These are phyloP conservation scores for Gossypium anomalum DNA, from an alignment of 345 rosid genomes.

Conservation along the genomic window DNA sequence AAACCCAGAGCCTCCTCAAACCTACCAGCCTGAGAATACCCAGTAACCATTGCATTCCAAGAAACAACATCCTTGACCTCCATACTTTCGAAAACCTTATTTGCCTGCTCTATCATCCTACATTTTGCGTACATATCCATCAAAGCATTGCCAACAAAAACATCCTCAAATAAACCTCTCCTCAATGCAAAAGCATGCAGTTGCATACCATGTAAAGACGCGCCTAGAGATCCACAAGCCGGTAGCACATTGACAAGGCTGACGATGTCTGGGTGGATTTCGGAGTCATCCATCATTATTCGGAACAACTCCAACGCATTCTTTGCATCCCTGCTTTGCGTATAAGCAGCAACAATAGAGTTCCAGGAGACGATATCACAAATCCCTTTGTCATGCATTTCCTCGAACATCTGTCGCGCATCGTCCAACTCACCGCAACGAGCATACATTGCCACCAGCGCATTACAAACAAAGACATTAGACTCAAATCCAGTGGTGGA, in stretches of 20 bases:
- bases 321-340: slow-evolving; percentile 42
- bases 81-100: slow-evolving; percentile 52
- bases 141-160: slow-evolving; percentile 66
- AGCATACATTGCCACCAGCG: slow-evolving; percentile 57
- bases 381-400: slow-evolving; percentile 40
- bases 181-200: slow-evolving; percentile 54
- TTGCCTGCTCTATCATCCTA: slow-evolving; percentile 58
- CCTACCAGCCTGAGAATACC: slow-evolving; percentile 67
- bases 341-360: slow-evolving; percentile 49
- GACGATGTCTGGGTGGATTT: slow-evolving; percentile 42
- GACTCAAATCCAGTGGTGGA: slow-evolving; percentile 40
- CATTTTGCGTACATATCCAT: slow-evolving; percentile 89
- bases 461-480: slow-evolving; percentile 71
- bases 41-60: slow-evolving; percentile 86
- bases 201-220: slow-evolving; percentile 42
- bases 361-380: slow-evolving; percentile 77
- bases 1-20: slow-evolving; percentile 58
- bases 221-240: slow-evolving; percentile 53
- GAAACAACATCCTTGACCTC: slow-evolving; percentile 67
- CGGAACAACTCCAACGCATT: slow-evolving; percentile 44
- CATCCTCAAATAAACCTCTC: slow-evolving; percentile 47
- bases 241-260: slow-evolving; percentile 69
- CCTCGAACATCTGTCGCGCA: slow-evolving; percentile 69
- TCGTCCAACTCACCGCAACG: slow-evolving; percentile 45
- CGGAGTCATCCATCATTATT: slow-evolving; percentile 40